Percentiles rank a stretch among this genome's conserved stretches.
Evolutionary conservation across 2,329 filamentous ascomycete genomes (phyloP).

Genomic region (Alternaria sp.): DNA sequence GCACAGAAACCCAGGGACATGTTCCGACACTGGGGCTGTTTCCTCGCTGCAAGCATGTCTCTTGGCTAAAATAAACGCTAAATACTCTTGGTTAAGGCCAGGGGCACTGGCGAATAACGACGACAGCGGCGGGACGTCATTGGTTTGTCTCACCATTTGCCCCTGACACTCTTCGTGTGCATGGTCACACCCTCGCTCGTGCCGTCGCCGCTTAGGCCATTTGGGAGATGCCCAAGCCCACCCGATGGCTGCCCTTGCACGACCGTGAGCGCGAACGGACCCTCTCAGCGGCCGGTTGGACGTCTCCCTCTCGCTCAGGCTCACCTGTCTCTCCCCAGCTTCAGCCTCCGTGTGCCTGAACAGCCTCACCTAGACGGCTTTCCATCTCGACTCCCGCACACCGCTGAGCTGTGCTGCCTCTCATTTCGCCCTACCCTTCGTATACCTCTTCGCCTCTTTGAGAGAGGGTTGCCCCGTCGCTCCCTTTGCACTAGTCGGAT

Average conservation of each 20-base stretch:
- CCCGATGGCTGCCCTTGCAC: slow-evolving; percentile 30
- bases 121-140: slow-evolving; percentile 13
- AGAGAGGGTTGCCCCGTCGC: slow-evolving; percentile 40
- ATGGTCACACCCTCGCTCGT: slow-evolving; percentile 23
- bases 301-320: slow-evolving; percentile 31
- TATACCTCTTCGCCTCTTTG: slow-evolving; percentile 40
- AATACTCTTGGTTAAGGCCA: slow-evolving; percentile 18
- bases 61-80: slow-evolving; percentile 17
- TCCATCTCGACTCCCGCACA: slow-evolving; percentile 27
- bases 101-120: slow-evolving; percentile 21
- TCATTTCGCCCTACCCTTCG: slow-evolving; percentile 34
- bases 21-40: slow-evolving; percentile 25
- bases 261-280: slow-evolving; percentile 25
- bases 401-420: slow-evolving; percentile 46
- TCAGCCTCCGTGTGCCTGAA: slow-evolving; percentile 36
- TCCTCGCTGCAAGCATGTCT: slow-evolving; percentile 29
- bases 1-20: slow-evolving; percentile 9
- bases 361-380: slow-evolving; percentile 35
- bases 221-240: slow-evolving; percentile 25
- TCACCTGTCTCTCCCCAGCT: slow-evolving; percentile 35
- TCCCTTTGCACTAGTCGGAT: slow-evolving; percentile 23
- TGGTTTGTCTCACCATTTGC: slow-evolving; percentile 26
- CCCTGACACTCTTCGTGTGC: slow-evolving; percentile 26
- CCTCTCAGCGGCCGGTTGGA: slow-evolving; percentile 27
- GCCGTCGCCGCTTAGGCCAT: slow-evolving; percentile 29